Evolutionary conservation across 306 rosid species (phyloP).

Genomic region (Canavalia gladiata): DNA sequence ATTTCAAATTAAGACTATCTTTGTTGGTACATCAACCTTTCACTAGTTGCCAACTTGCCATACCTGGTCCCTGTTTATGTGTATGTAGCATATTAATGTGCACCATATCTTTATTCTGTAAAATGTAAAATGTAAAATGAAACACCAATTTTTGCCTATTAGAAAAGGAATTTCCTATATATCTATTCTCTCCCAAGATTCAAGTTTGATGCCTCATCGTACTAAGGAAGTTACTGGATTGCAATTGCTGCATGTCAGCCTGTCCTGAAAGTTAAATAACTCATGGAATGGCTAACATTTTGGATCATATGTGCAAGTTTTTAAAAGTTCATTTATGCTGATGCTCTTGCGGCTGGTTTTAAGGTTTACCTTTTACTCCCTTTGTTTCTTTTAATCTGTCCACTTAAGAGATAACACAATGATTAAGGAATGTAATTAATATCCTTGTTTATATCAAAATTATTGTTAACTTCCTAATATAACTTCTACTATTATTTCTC

Average conservation of each 20-base stretch:
- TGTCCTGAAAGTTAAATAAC: conserved; percentile 13
- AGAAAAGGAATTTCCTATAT: conserved; percentile 14
- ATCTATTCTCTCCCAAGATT: neutral
- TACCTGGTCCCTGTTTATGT: conserved; percentile 15
- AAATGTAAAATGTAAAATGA: conserved; percentile 2
- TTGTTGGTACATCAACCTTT: conserved; percentile 10
- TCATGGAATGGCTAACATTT: conserved; percentile 14
- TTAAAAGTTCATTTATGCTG: conserved; percentile 13
- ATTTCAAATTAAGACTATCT: neutral
- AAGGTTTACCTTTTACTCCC: neutral
- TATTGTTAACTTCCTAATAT: too few relatives aligned
- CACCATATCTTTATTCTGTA: neutral
- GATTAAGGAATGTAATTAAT: too few relatives aligned
- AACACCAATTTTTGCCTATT: neutral
- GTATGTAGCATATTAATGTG: conserved; percentile 27
- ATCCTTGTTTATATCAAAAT: too few relatives aligned
- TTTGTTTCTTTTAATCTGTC: too few relatives aligned
- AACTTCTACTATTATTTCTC: too few relatives aligned
- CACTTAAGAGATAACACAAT: too few relatives aligned
- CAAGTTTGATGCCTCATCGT: conserved; percentile 32
- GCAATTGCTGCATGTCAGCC: neutral
- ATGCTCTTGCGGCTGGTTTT: conserved; percentile 24
- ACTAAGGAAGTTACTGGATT: conserved; percentile 6
- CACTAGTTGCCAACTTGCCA: neutral
- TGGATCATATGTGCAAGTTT: conserved; percentile 20